phyloP scores from a whole-genome alignment of 2,329 filamentous ascomycete genomes.

The Malbranchea cinnamomea region DNA sequence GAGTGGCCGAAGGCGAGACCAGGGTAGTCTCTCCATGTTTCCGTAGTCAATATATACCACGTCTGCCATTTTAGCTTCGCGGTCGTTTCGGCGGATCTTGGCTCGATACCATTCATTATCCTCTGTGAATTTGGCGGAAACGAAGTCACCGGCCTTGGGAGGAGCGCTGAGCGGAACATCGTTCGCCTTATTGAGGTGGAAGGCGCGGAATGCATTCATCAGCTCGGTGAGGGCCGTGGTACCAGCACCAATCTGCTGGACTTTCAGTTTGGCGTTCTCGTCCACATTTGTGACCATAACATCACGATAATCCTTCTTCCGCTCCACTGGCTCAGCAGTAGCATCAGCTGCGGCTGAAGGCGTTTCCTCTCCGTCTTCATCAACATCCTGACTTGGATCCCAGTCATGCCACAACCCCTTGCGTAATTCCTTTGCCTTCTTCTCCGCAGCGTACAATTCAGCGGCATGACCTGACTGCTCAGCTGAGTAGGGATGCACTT shows the following conservation, averaged over 20 bases:
- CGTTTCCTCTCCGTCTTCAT: constrained; percentile 38
- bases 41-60: constrained; percentile 94
- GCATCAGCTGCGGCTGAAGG: constrained; percentile 34
- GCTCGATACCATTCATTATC: constrained; percentile 94
- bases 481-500: constrained; percentile 86
- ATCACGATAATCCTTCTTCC: constrained; percentile 83
- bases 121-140: constrained; percentile 77
- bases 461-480: constrained; percentile 84
- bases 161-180: constrained; percentile 55
- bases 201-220: constrained; percentile 81
- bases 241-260: constrained; percentile 78
- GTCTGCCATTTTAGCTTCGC: constrained; percentile 73
- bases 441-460: constrained; percentile 77
- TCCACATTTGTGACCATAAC: constrained; percentile 87
- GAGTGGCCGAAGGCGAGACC: constrained; percentile 70
- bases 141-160: constrained; percentile 81
- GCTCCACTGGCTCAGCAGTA: constrained; percentile 42
- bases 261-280: constrained; percentile 64
- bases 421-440: constrained; percentile 72
- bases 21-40: constrained; percentile 79
- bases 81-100: constrained; percentile 80
- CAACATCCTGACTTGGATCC: constrained; percentile 74
- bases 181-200: constrained; percentile 76
- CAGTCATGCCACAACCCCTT: constrained; percentile 90
- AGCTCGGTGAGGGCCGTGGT: constrained; percentile 72